Evolutionary conservation across 2,329 filamentous ascomycete species (phyloP).

Genomic region (Botrytis paeoniae): DNA sequence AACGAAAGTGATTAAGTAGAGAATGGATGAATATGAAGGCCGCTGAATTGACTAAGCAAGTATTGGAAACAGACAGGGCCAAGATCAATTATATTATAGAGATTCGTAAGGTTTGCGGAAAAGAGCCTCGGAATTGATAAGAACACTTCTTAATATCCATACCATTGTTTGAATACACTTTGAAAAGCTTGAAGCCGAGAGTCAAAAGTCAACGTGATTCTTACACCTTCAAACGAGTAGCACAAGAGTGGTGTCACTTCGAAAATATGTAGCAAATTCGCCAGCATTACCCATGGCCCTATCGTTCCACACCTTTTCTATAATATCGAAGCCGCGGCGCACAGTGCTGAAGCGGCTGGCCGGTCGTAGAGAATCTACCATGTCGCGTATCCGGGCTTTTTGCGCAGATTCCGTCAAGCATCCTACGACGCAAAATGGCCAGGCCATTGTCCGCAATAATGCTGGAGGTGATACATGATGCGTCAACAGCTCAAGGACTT

Average conservation of each 20-base stretch:
- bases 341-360: slow-evolving; percentile 37
- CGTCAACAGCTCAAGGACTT: slow-evolving; percentile 23
- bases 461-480: slow-evolving; percentile 23
- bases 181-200: not conserved
- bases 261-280: slow-evolving; percentile 37
- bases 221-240: slow-evolving; percentile 33
- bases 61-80: not conserved
- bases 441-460: slow-evolving; percentile 29
- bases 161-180: not conserved
- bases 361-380: slow-evolving; percentile 26
- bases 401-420: slow-evolving; percentile 27
- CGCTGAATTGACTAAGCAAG: not conserved
- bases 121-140: not conserved
- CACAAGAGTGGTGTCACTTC: slow-evolving; percentile 35
- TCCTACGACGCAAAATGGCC: slow-evolving; percentile 31
- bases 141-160: not conserved
- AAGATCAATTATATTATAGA: not conserved
- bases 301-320: slow-evolving; percentile 30
- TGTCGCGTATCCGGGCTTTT: slow-evolving; percentile 26
- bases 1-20: not conserved
- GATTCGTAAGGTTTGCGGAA: not conserved
- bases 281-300: slow-evolving; percentile 21
- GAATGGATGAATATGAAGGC: not conserved
- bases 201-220: not conserved
- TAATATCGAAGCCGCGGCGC: slow-evolving; percentile 31